These are phyloP conservation scores for Gentiana dahurica DNA, from an alignment of 257 asterid species.

Conservation along the genomic window DNA sequence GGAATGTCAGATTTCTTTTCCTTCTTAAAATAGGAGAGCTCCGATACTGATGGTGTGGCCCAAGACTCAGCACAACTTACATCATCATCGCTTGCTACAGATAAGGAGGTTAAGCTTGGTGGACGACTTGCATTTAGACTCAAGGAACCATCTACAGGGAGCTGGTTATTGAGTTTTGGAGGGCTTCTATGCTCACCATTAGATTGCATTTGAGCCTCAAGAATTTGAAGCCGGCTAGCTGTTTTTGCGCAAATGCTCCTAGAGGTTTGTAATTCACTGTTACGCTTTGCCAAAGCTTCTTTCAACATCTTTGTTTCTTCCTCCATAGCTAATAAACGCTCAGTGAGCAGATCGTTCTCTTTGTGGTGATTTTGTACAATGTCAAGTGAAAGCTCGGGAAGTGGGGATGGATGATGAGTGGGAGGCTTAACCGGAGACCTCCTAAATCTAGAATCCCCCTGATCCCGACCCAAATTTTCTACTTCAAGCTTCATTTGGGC, in stretches of 20 bases:
- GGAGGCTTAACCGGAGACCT: slow-evolving; percentile 81
- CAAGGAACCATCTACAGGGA: slow-evolving; percentile 26
- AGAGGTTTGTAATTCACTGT: slow-evolving; percentile 72
- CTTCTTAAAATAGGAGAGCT: slow-evolving; percentile 54
- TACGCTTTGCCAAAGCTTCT: slow-evolving; percentile 89
- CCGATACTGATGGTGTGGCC: slow-evolving; percentile 47
- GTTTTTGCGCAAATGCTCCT: slow-evolving; percentile 73
- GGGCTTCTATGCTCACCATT: slow-evolving; percentile 45
- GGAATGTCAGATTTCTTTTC: slow-evolving; percentile 55
- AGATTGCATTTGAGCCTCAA: slow-evolving; percentile 60
- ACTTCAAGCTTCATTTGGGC: slow-evolving; percentile 98
- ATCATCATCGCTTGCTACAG: slow-evolving; percentile 73
- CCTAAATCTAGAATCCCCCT: slow-evolving; percentile 62
- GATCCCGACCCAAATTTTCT: slow-evolving; percentile 67
- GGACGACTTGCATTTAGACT: slow-evolving; percentile 36
- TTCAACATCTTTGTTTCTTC: slow-evolving; percentile 94
- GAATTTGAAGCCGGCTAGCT: slow-evolving; percentile 58
- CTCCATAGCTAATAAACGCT: slow-evolving; percentile 70
- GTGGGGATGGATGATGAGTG: slow-evolving; percentile 38
- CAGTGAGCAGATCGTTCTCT: slow-evolving; percentile 71
- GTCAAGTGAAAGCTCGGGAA: slow-evolving; percentile 60
- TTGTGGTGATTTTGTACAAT: slow-evolving; percentile 46
- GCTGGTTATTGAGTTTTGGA: slow-evolving; percentile 24
- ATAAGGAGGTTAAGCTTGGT: slow-evolving; percentile 58
- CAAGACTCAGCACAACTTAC: slow-evolving; percentile 73